phyloP scores from a whole-genome alignment of 371 early-diverging fungal genomes.

The Lichtheimia ornata region DNA sequence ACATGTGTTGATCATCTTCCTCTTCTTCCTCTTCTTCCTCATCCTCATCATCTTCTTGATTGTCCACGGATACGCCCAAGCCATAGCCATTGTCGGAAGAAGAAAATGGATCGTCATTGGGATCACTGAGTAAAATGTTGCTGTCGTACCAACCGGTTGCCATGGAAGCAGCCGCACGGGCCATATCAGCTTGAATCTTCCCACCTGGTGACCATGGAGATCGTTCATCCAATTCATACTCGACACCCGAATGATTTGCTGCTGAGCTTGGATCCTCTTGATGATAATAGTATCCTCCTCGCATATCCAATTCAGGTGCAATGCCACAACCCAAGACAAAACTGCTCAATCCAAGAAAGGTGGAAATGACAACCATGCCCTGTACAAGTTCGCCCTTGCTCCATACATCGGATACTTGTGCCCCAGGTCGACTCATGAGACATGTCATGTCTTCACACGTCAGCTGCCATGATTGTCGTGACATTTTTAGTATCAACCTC shows the following conservation, averaged over 20 bases:
- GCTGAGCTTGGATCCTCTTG: slow-evolving; percentile 1
- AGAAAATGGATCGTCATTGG: slow-evolving; percentile 8
- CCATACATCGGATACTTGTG: slow-evolving; percentile 49
- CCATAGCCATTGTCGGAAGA: slow-evolving; percentile 31
- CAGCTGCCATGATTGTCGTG: slow-evolving; percentile 68
- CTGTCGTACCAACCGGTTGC: slow-evolving; percentile 44
- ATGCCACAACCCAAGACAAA: slow-evolving; percentile 67
- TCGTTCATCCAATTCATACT: slow-evolving; percentile 40
- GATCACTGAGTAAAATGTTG: slow-evolving; percentile 5
- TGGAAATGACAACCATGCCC: slow-evolving; percentile 57
- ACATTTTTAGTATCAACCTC: slow-evolving; percentile 46
- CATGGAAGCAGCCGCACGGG: slow-evolving; percentile 24
- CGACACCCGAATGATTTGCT: slow-evolving; percentile 27
- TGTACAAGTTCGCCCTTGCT: slow-evolving; percentile 65
- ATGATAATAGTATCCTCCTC: slow-evolving; percentile 47
- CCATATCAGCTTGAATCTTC: slow-evolving; percentile 11
- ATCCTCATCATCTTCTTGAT: slow-evolving; percentile 18
- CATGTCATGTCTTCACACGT: slow-evolving; percentile 42
- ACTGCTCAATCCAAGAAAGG: slow-evolving; percentile 60
- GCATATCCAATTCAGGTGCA: slow-evolving; percentile 67
- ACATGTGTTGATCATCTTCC: neutral
- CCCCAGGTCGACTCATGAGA: slow-evolving; percentile 37
- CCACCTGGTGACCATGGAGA: slow-evolving; percentile 11
- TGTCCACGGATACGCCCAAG: slow-evolving; percentile 29
- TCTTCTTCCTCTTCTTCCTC: slow-evolving; percentile 5